phyloP scores from a whole-genome alignment of 2,329 filamentous ascomycete species.

The Microascus cirrosus region DNA sequence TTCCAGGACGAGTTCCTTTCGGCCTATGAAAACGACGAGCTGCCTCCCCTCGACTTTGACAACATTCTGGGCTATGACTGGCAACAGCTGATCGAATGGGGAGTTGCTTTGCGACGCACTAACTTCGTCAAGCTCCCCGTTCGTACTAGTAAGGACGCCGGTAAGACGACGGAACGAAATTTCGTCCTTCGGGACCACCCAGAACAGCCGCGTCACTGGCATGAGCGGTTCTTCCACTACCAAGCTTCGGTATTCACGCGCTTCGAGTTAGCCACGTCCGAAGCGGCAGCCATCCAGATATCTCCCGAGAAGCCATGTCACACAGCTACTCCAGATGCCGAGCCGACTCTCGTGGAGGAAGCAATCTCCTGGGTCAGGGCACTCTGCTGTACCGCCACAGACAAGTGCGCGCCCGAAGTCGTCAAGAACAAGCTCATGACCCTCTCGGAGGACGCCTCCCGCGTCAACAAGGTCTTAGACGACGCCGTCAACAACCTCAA shows the following conservation, averaged over 20 bases:
- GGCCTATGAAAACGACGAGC: conserved; percentile 51
- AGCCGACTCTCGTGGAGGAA: conserved; percentile 13
- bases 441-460: conserved; percentile 28
- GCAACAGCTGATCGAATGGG: conserved; percentile 55
- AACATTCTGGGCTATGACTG: conserved; percentile 58
- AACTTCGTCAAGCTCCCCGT: conserved; percentile 36
- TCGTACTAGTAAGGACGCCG: conserved; percentile 19
- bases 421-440: conserved; percentile 40
- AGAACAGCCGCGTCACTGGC: conserved; percentile 29
- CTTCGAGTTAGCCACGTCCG: conserved; percentile 40
- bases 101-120: conserved; percentile 36
- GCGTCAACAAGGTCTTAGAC: conserved; percentile 32
- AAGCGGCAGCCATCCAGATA: conserved; percentile 26
- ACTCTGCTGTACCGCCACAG: conserved; percentile 40
- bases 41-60: conserved; percentile 53
- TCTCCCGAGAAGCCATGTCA: background rate
- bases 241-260: conserved; percentile 45
- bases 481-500: conserved; percentile 36
- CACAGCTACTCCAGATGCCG: background rate
- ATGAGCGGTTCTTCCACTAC: conserved; percentile 44
- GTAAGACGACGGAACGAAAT: background rate
- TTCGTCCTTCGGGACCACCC: conserved; percentile 21
- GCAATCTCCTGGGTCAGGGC: conserved; percentile 50
- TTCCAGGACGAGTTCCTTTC: conserved; percentile 56
- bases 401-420: conserved; percentile 33